A percentile compares a stretch with the other conserved stretches of the same genome.
phyloP scores from a whole-genome alignment of 139 green algal species.

The Diplosphaera chodatii region DNA sequence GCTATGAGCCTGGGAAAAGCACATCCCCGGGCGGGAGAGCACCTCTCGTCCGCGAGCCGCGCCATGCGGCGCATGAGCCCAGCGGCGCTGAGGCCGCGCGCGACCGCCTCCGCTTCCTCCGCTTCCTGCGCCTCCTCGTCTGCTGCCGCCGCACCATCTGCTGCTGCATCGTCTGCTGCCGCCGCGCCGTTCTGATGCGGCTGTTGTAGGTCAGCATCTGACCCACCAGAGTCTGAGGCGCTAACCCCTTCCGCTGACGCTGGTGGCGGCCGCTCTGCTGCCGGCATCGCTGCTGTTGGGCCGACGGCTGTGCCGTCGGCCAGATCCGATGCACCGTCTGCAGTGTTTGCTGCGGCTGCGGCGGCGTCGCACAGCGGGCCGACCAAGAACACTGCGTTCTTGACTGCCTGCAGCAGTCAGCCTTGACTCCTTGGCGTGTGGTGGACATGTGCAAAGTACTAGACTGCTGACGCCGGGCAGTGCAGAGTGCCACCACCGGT shows the following conservation, averaged over 20 bases:
- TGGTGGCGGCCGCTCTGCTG: too few species aligned
- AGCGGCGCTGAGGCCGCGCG: constrained; percentile 42
- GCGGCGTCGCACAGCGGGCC: constrained; percentile 34
- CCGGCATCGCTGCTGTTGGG: too few species aligned
- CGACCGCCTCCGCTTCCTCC: constrained; percentile 2
- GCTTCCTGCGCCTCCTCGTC: constrained; percentile 17
- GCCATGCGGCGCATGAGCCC: constrained; percentile 64
- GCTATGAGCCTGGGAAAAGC: too few species aligned
- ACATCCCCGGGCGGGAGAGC: too few species aligned
- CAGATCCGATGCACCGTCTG: too few species aligned
- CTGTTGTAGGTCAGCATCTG: too few species aligned
- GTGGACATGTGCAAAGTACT: too few species aligned
- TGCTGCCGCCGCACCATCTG: constrained; percentile 8
- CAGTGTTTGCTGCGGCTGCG: constrained; percentile 12
- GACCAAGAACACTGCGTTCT: constrained; percentile 71
- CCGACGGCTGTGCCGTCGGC: too few species aligned
- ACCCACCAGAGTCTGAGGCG: too few species aligned
- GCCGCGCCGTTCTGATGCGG: constrained; percentile 3
- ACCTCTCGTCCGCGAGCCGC: constrained; percentile 59
- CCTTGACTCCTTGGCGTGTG: too few species aligned
- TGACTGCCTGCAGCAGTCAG: constrained; percentile 72
- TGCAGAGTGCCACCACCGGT: too few species aligned
- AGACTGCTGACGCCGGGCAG: too few species aligned
- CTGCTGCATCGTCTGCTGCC: neutral
- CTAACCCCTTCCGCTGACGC: neutral